A percentile compares a stretch with the other conserved stretches of the same genome.
These are phyloP conservation scores for Zychaea mexicana DNA, from an alignment of 371 early-diverging fungal genomes.

Conservation along the genomic window DNA sequence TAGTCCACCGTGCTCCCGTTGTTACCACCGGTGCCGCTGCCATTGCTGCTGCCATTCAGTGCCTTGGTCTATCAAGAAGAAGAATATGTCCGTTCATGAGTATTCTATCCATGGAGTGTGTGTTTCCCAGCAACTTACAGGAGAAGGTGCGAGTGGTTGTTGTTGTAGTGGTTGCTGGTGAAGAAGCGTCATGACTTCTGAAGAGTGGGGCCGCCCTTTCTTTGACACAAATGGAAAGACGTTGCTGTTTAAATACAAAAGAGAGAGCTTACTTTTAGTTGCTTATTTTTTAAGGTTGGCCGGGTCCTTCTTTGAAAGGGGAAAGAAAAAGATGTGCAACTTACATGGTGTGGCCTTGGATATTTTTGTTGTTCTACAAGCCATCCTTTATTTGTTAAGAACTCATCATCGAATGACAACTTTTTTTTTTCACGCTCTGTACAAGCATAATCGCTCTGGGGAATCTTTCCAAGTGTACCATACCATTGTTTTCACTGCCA, in stretches of 20 bases:
- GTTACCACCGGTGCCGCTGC: background rate
- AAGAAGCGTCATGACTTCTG: conserved; percentile 2
- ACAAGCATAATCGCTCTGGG: background rate
- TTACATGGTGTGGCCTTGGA: conserved; percentile 44
- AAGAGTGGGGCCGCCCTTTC: conserved; percentile 15
- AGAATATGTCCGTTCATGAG: background rate
- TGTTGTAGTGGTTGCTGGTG: background rate
- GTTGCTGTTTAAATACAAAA: conserved; percentile 1
- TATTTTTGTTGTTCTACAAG: conserved; percentile 31
- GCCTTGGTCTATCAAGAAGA: background rate
- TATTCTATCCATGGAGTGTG: background rate
- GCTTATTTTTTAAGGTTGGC: background rate
- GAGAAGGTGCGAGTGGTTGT: background rate
- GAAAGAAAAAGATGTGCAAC: conserved; percentile 10
- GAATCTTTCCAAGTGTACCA: conserved; percentile 1
- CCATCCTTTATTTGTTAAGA: conserved; percentile 4
- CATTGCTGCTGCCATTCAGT: background rate
- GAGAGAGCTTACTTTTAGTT: no score
- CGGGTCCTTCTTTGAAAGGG: background rate
- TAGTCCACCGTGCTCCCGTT: conserved; percentile 24
- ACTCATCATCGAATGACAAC: background rate
- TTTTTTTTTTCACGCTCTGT: background rate
- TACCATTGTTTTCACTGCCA: conserved; percentile 45
- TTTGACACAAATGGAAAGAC: conserved; percentile 22
- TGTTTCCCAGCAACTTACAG: background rate